Percentiles rank a stretch among this genome's conserved stretches.
Evolutionary conservation across 495 filamentous ascomycete genomes (phyloP).

Genomic region (Corynascus novoguineensis): DNA sequence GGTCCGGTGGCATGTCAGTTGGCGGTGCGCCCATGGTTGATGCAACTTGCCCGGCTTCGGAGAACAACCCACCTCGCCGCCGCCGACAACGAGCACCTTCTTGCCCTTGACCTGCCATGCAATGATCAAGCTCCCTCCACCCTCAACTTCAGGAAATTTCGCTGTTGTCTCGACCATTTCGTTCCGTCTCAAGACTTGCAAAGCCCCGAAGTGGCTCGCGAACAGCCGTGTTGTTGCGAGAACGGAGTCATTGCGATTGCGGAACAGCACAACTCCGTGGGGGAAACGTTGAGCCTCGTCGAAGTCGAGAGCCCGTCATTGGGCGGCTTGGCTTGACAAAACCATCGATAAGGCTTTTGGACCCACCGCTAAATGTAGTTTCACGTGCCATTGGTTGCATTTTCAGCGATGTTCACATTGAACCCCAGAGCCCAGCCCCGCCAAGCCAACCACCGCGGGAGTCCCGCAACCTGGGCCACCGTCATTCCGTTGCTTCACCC

Average conservation of each 20-base stretch:
- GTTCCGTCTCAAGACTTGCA: neutral
- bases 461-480: neutral
- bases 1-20: neutral
- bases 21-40: too few relatives aligned
- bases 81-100: constrained; percentile 79
- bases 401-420: neutral
- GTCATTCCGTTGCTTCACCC: neutral
- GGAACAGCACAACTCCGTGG: neutral
- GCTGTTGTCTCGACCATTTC: constrained; percentile 43
- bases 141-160: constrained; percentile 72
- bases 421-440: neutral
- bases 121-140: constrained; percentile 85
- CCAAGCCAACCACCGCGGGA: constrained; percentile 9
- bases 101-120: constrained; percentile 91
- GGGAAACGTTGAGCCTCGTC: neutral
- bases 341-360: neutral
- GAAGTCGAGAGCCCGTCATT: constrained; percentile 1
- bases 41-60: neutral
- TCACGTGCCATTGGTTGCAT: neutral
- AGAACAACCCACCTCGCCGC: constrained; percentile 73
- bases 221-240: neutral
- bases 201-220: neutral
- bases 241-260: neutral
- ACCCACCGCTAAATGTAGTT: neutral
- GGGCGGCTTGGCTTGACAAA: neutral